These are phyloP conservation scores for Hevea brasiliensis DNA, from an alignment of 345 rosid genomes.

Conservation along the genomic window DNA sequence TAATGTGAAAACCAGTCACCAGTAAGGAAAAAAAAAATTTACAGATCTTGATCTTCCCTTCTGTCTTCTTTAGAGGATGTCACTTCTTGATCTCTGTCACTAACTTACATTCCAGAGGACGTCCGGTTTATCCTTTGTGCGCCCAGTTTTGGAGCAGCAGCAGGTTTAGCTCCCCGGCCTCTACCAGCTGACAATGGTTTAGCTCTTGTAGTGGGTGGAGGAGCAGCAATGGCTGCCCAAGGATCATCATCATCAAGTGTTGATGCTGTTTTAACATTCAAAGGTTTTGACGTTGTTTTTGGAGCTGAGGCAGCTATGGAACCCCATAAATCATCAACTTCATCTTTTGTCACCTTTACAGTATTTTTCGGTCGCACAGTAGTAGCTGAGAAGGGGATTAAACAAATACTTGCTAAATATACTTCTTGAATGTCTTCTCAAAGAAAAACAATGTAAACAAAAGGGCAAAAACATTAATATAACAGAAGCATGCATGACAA, in stretches of 20 bases:
- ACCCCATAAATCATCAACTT: conserved; percentile 96
- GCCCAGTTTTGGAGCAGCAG: conserved; percentile 69
- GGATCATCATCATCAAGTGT: conserved; percentile 72
- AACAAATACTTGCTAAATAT: background rate
- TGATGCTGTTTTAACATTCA: conserved; percentile 56
- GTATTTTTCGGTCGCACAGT: conserved; percentile 55
- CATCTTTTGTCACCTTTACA: conserved; percentile 46
- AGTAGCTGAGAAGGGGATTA: conserved; percentile 41
- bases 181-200: conserved; percentile 72
- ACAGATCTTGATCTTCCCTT: conserved; percentile 36
- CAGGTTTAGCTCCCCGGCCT: conserved; percentile 73
- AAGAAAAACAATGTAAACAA: background rate
- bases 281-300: conserved; percentile 58
- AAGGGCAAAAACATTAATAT: background rate
- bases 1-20: conserved; percentile 30
- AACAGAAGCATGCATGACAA: background rate
- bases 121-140: conserved; percentile 94
- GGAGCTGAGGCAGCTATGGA: conserved; percentile 89
- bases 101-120: conserved; percentile 54
- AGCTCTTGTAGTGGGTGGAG: conserved; percentile 75
- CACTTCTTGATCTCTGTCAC: background rate
- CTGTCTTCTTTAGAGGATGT: conserved; percentile 6
- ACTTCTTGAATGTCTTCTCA: background rate
- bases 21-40: conserved; percentile 36
- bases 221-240: conserved; percentile 97